phyloP scores from a whole-genome alignment of 228 moss, liverwort and hornwort species.

The Sphagnum fallax region DNA sequence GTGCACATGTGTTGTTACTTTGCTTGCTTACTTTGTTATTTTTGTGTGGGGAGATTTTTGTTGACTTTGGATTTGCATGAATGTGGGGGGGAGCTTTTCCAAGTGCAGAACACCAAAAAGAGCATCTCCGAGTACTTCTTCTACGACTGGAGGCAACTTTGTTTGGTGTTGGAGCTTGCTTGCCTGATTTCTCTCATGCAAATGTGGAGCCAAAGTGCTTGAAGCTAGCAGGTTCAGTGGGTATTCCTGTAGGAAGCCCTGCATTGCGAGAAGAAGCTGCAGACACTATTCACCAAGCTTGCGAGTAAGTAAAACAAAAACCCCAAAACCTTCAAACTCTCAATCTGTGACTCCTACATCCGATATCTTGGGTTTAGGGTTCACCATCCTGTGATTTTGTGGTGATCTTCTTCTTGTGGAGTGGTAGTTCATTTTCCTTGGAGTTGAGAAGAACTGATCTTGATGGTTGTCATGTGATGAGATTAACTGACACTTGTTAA shows the following conservation, averaged over 20 bases:
- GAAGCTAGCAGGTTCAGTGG: slow-evolving; percentile 51
- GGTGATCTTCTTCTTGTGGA: no score
- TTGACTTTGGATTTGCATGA: not conserved
- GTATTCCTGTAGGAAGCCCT: slow-evolving; percentile 37
- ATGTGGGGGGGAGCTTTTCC: slow-evolving; percentile 1
- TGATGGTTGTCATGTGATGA: no score
- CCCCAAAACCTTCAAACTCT: not conserved
- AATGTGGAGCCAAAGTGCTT: slow-evolving; percentile 13
- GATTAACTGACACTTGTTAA: no score
- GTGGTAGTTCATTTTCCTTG: no score
- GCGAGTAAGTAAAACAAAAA: slow-evolving; percentile 33
- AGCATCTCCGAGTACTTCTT: slow-evolving; percentile 56
- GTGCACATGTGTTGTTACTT: no score
- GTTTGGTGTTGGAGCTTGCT: slow-evolving; percentile 52
- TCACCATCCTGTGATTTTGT: no score
- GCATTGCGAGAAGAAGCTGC: slow-evolving; percentile 61
- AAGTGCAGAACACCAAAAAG: slow-evolving; percentile 59
- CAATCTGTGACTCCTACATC: not conserved
- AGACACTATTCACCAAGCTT: slow-evolving; percentile 57
- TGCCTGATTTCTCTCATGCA: slow-evolving; percentile 53
- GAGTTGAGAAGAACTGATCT: no score
- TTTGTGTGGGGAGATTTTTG: not conserved
- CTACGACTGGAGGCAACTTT: slow-evolving; percentile 55
- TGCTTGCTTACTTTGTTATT: not conserved
- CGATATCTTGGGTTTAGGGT: not conserved